phyloP scores from a whole-genome alignment of 139 green algal genomes.

The Closterium sp. region DNA sequence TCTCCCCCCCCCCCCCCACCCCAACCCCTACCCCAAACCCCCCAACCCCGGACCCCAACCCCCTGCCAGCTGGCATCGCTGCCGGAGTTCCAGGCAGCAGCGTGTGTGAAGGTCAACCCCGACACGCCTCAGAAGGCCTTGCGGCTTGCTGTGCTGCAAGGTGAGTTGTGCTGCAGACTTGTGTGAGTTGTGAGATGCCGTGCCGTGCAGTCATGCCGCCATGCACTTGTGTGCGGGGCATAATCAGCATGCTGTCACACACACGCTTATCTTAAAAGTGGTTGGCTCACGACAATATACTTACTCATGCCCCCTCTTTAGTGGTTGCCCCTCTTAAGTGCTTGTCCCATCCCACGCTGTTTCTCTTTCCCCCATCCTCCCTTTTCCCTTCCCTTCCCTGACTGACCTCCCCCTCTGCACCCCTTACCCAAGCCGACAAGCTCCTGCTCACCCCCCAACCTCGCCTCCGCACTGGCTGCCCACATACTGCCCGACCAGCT shows the following conservation, averaged over 20 bases:
- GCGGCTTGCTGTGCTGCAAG: conserved; percentile 21
- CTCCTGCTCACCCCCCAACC: conserved; percentile 72
- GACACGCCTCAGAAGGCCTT: conserved; percentile 77
- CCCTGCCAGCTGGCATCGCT: conserved; percentile 51
- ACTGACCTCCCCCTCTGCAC: no score
- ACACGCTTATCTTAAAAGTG: no score
- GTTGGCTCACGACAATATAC: no score
- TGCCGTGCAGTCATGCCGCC: no score
- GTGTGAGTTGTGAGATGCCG: background rate
- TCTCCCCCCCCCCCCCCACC: no score
- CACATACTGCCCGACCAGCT: no score
- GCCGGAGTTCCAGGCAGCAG: conserved; percentile 60
- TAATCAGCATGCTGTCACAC: no score
- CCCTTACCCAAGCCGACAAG: conserved; percentile 61
- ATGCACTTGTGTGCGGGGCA: background rate
- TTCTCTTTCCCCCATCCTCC: background rate
- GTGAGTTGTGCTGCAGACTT: background rate
- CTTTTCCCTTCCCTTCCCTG: background rate
- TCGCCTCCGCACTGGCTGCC: conserved; percentile 70
- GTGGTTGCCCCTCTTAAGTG: no score
- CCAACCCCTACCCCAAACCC: no score
- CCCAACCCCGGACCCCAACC: no score
- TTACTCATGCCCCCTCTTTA: no score
- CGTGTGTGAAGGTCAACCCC: conserved; percentile 68
- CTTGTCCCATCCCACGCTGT: no score